Evolutionary conservation across 805 yeast species (phyloP), one percentile per base, ranked within the genome.

Genomic region (Candida insectorum): DNA sequence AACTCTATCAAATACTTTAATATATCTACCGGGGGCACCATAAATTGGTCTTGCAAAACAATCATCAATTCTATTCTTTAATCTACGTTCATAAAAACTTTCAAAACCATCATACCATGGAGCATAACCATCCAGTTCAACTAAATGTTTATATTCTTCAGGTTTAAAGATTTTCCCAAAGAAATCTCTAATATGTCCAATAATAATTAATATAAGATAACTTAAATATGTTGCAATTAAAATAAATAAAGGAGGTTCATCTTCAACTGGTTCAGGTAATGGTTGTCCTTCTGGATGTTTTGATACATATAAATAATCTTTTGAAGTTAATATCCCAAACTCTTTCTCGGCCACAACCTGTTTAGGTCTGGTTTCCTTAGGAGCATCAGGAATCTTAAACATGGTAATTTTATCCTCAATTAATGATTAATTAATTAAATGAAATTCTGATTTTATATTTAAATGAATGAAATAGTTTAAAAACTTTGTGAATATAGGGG

Each of bases 21-120:
- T 79, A 51, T 70, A 81, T 57, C 99, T 78, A 17, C 99, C 99
- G 1, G 99, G 97, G 14, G 91, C 97, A 32, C 97, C 97, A 39
- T 85, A 83, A n/a, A 94, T 86, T 26, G 96, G 96, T 56, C 96
- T 79, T 2, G 94, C 86, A 58, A 93, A 93, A 60, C 96, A 87
- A 62, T 91, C 97, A 56, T 85, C 95, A 39, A 93, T 76, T 60
- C 96, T 83, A 47, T 74, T 76, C 58, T 93, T 89, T 70, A 93
- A 74, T 51, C 97, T 80, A 50, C 99, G 81, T 26, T 89, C 82
- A 59, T 89, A 93, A 57, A 93, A 94, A 43, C 85, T 79, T 60
- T 93, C 99, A 56, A 91, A 88, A 29, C 88, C 91, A 16, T 93
- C 84, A 49, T 83, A 85, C 83, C 96, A 84, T 18, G 99, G 97